Base-by-base conservation (phyloP, 2,329 filamentous ascomycete species). In the Sclerotinia trifoliorum region DNA sequence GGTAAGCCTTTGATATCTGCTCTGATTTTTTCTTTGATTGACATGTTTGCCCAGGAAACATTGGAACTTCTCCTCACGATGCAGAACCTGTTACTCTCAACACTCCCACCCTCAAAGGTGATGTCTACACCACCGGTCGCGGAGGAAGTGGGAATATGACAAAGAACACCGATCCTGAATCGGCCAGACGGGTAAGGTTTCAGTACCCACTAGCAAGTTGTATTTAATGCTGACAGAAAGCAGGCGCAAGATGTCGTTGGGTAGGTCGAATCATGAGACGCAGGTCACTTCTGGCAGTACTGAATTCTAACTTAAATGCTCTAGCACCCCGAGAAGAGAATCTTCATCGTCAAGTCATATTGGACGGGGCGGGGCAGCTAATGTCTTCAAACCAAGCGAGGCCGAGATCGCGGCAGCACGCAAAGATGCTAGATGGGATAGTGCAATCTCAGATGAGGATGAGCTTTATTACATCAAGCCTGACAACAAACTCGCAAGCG, bases 121-220 rank as follows among this genome's bases (percentile, higher is more conserved):
- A 90, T n/a, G 83, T 92, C 72, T 93, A 94, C 77, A 97, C 94
- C 26, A 97, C 94, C 3, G 94, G 94, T 68, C 91, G 94, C 64
- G 94, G 94, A 67, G 94, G 67, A 42, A 89, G 86, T 5, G 93
- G 93, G 70, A 97, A 96, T 82, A 96, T 97, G 90, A 88, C 90
- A 60, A 82, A 81, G 73, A 89, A 90, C 77, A 87, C 87, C 71
- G 90, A 95, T 74, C 87, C 89, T 4, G 80, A 83, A 54, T 87
- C 92, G 77, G 92, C 94, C 48, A 90, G 94, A 71, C 84, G 87
- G 66, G 60, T 63, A 39, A 42, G 60, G 8, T n/a, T 39, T 21
- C 10, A 39, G 21, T 19, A 4, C n/a, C 26, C 13, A 26, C n/a
- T 49, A 39, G 39, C 46, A 26, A 21, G n/a, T 7, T 11, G n/a